These are phyloP conservation scores for Hypoxylon fragiforme DNA, from an alignment of 495 filamentous ascomycete genomes.

Conservation along the genomic window DNA sequence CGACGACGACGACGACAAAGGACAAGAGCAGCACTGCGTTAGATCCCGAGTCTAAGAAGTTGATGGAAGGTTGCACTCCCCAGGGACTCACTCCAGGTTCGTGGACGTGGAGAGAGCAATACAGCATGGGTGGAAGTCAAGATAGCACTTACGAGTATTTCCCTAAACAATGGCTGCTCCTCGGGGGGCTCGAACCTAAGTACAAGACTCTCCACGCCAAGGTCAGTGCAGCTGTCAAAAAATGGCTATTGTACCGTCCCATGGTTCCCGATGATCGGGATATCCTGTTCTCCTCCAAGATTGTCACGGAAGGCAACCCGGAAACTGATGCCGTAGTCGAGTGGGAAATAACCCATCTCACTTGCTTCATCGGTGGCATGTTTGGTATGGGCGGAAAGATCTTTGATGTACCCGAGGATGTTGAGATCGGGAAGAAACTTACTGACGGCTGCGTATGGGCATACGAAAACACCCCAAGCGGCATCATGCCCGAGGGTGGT, in stretches of 20 bases:
- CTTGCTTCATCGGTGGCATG: conserved; percentile 94
- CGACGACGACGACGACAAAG: neutral
- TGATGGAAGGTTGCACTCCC: conserved; percentile 54
- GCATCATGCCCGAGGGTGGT: conserved; percentile 89
- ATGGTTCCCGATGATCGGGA: conserved; percentile 77
- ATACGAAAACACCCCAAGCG: conserved; percentile 76
- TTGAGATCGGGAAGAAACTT: conserved; percentile 79
- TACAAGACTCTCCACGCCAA: conserved; percentile 82
- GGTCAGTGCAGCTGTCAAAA: conserved; percentile 67
- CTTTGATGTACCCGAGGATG: conserved; percentile 76
- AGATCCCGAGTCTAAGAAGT: conserved; percentile 18
- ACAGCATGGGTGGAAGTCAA: conserved; percentile 74
- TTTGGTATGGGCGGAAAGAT: conserved; percentile 84
- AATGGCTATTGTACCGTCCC: conserved; percentile 80
- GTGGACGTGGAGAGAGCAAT: conserved; percentile 40
- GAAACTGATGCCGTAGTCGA: conserved; percentile 45
- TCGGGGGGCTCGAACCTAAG: conserved; percentile 80
- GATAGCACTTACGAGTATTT: conserved; percentile 97
- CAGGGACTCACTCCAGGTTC: conserved; percentile 53
- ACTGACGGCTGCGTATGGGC: conserved; percentile 95
- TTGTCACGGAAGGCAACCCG: conserved; percentile 44
- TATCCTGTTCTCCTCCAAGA: conserved; percentile 71
- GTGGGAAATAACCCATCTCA: conserved; percentile 74
- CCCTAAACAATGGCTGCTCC: conserved; percentile 76
- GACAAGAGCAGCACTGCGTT: neutral